Conservation (phyloP, 768 basidiomycete species). For the Vishniacozyma victoriae region DNA sequence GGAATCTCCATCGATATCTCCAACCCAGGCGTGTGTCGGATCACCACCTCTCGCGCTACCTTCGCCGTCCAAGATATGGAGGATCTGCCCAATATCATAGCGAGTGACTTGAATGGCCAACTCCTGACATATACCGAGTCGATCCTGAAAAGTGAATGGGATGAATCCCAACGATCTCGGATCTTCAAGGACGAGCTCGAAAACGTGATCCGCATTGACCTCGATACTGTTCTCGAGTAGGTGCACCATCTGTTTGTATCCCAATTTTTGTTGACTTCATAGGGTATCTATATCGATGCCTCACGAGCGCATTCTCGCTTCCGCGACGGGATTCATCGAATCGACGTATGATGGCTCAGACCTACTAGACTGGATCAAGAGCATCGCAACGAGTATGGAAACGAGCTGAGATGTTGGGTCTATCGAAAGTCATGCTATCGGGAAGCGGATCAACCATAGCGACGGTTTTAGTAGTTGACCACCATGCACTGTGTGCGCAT, state of each 20-base stretch:
- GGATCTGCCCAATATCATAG: constrained; percentile 18
- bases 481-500: too few relatives aligned
- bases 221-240: not conserved
- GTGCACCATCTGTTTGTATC: not conserved
- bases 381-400: not conserved
- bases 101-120: constrained; percentile 23
- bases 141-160: not conserved
- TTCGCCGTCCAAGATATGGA: constrained; percentile 21
- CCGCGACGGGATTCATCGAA: too few relatives aligned
- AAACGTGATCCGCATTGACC: constrained; percentile 3
- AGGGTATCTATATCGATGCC: not conserved
- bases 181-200: constrained; percentile 18
- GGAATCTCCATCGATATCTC: not conserved
- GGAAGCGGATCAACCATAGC: too few relatives aligned
- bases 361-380: not conserved
- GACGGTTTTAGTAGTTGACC: too few relatives aligned
- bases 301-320: not conserved
- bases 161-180: not conserved
- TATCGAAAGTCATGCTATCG: too few relatives aligned
- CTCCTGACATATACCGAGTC: constrained; percentile 1
- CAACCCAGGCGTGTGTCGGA: not conserved
- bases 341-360: too few relatives aligned
- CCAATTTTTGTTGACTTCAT: not conserved
- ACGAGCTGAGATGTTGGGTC: not conserved
- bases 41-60: constrained; percentile 13